Percentiles rank a stretch among this genome's conserved stretches.
Conservation (phyloP, 164 flowering plant species). For the Dillenia suffruticosa region DNA sequence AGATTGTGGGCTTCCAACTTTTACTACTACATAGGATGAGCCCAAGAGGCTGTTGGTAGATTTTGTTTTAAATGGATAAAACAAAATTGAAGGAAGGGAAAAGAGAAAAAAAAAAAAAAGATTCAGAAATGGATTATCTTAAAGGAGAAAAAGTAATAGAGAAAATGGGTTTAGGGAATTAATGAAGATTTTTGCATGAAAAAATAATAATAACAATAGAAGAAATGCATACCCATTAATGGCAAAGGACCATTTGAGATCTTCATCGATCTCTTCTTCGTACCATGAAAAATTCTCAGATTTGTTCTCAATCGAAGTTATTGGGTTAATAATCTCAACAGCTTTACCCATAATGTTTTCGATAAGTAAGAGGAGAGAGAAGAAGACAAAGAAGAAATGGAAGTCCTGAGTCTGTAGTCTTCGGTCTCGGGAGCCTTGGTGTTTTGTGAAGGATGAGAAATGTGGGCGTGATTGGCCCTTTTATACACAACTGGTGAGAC, state of each 20-base stretch:
- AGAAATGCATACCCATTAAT: conserved; percentile 47
- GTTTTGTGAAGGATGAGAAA: too few species aligned
- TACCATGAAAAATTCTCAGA: conserved; percentile 45
- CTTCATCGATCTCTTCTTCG: conserved; percentile 70
- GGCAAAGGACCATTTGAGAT: conserved; percentile 86
- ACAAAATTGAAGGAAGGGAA: too few species aligned
- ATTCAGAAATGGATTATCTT: not conserved
- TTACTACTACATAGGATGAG: too few species aligned
- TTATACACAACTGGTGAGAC: too few species aligned
- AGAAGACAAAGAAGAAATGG: not conserved
- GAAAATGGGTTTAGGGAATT: not conserved
- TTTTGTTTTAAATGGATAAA: too few species aligned
- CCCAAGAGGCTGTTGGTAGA: too few species aligned
- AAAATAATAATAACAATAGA: not conserved
- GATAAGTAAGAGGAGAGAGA: not conserved
- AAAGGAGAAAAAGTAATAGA: not conserved
- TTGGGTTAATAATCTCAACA: conserved; percentile 31
- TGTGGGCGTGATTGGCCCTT: too few species aligned
- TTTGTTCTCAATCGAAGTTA: conserved; percentile 18
- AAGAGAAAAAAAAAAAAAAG: too few species aligned
- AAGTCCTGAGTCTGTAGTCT: not conserved
- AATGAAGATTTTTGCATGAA: not conserved
- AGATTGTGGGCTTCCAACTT: too few species aligned
- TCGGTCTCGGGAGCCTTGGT: too few species aligned
- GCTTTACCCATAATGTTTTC: conserved; percentile 44